A percentile compares a stretch with the other conserved stretches of the same genome.
Conservation (phyloP, 1,284 basidiomycete species). For the Ceratobasidium theobromae region DNA sequence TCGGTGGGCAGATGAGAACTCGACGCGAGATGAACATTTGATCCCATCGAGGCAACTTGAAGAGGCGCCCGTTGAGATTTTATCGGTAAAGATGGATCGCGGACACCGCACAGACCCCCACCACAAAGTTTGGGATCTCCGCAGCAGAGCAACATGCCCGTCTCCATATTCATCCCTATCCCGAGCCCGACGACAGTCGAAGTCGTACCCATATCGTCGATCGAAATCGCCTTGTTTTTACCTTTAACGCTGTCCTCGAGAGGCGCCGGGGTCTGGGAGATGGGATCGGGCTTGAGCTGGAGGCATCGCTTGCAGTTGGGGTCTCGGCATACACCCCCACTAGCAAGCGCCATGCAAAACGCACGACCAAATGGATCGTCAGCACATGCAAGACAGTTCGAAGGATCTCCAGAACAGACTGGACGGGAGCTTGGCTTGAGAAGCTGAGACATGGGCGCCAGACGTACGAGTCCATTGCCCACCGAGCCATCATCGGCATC, state of each 20-base stretch:
- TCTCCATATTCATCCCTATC: constrained; percentile 26
- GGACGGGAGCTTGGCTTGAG: constrained; percentile 4
- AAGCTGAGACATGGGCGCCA: constrained; percentile 23
- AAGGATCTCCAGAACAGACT: constrained; percentile 57
- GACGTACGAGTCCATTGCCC: constrained; percentile 10
- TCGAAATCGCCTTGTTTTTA: constrained; percentile 7
- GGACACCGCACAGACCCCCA: constrained; percentile 38
- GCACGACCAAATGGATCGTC: constrained; percentile 82
- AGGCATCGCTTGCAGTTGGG: constrained; percentile 59
- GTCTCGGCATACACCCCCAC: constrained; percentile 48
- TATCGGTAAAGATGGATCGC: constrained; percentile 24
- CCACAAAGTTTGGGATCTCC: constrained; percentile 43
- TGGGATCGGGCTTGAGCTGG: constrained; percentile 40
- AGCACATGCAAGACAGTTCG: constrained; percentile 75
- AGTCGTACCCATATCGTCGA: constrained; percentile 12
- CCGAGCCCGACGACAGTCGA: constrained; percentile 4
- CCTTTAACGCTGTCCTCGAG: not conserved
- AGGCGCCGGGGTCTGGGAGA: constrained; percentile 37
- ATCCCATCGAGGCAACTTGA: not conserved
- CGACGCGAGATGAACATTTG: not conserved
- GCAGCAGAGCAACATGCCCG: constrained; percentile 39
- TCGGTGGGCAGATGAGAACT: not conserved
- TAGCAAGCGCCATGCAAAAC: constrained; percentile 76
- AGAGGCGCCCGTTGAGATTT: constrained; percentile 33
- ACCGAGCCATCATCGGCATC: constrained; percentile 31